phyloP scores from a whole-genome alignment of 2,329 filamentous ascomycete species.

The Pyrenophora teres region DNA sequence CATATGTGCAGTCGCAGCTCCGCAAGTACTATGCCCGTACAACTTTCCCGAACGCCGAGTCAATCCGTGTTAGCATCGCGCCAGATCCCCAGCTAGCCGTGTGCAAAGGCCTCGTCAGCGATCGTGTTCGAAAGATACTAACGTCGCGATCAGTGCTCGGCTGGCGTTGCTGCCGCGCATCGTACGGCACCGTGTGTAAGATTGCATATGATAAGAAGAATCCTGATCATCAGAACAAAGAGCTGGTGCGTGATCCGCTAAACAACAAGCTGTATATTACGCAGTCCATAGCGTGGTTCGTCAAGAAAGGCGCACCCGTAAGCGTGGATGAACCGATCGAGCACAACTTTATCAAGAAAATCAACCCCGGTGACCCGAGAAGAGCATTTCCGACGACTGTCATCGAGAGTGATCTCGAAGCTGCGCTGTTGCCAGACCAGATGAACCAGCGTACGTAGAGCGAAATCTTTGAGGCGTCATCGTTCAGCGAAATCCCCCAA shows the following conservation, averaged over 20 bases:
- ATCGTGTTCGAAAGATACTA: conserved; percentile 56
- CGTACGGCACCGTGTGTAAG: conserved; percentile 47
- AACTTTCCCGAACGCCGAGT: conserved; percentile 28
- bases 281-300: conserved; percentile 47
- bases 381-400: conserved; percentile 41
- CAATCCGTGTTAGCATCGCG: conserved; percentile 40
- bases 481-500: neutral
- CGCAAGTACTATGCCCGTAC: conserved; percentile 40
- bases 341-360: conserved; percentile 42
- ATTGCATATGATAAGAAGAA: conserved; percentile 43
- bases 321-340: conserved; percentile 40
- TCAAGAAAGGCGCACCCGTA: conserved; percentile 43
- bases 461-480: neutral
- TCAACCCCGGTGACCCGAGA: conserved; percentile 39
- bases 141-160: conserved; percentile 51
- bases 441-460: conserved; percentile 33
- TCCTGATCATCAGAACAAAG: conserved; percentile 34
- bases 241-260: conserved; percentile 34
- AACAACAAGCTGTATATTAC: conserved; percentile 45
- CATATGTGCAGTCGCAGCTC: conserved; percentile 48
- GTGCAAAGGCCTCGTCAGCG: conserved; percentile 58
- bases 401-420: conserved; percentile 35
- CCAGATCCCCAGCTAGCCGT: conserved; percentile 62
- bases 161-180: conserved; percentile 46
- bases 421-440: conserved; percentile 29